Evolutionary conservation across 2,329 filamentous ascomycete species (phyloP).

Genomic region (Nigrospora sphaerica): DNA sequence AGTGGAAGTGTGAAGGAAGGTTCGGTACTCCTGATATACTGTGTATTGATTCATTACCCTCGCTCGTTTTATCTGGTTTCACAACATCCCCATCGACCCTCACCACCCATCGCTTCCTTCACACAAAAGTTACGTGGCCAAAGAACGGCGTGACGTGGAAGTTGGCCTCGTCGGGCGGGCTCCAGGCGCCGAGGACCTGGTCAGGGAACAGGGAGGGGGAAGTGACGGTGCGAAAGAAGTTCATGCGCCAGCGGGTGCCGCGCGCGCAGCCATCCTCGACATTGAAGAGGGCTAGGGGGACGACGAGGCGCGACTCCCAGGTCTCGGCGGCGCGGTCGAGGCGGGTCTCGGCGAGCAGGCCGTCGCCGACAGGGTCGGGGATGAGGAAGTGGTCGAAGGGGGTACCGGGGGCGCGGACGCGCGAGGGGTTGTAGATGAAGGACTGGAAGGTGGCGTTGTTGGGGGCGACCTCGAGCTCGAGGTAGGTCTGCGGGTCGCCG

Average conservation of each 20-base stretch:
- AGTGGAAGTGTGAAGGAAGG: too few species aligned
- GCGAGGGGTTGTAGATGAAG: conserved; percentile 43
- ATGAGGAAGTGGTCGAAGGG: conserved; percentile 38
- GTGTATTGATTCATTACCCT: too few species aligned
- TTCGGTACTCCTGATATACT: too few species aligned
- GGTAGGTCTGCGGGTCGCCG: conserved; percentile 38
- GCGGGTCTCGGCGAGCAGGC: conserved; percentile 30
- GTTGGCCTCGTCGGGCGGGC: conserved; percentile 33
- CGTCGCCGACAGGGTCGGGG: conserved; percentile 29
- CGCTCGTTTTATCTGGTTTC: too few species aligned
- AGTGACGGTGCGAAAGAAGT: conserved; percentile 42
- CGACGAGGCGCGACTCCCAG: conserved; percentile 33
- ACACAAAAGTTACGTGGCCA: conserved; percentile 31
- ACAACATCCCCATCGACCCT: too few species aligned
- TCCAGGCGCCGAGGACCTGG: conserved; percentile 39
- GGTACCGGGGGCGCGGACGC: conserved; percentile 30
- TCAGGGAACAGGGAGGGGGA: conserved; percentile 33
- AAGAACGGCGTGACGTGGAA: conserved; percentile 29
- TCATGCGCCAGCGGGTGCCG: conserved; percentile 43
- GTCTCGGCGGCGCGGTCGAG: conserved; percentile 25
- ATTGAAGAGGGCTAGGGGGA: conserved; percentile 43
- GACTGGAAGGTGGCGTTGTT: conserved; percentile 45
- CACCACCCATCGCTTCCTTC: background rate
- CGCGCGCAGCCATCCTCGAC: conserved; percentile 33
- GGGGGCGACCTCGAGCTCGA: conserved; percentile 44